Evolutionary conservation across 306 rosid genomes (phyloP), one percentile per base, ranked within the genome.

Genomic region (Abrus pulchellus): DNA sequence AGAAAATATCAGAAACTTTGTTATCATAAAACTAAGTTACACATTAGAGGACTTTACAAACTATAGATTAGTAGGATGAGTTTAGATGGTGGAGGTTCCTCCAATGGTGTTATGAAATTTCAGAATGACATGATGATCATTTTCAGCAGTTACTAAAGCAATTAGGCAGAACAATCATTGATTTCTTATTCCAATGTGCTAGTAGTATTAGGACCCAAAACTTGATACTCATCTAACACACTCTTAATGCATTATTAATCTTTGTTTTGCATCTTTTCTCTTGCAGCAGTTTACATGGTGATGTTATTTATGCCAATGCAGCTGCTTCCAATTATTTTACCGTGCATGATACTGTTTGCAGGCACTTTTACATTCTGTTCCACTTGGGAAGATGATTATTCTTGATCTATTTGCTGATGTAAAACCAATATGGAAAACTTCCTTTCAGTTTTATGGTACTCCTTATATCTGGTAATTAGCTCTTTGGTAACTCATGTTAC

Each of bases 331-430:
- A 61, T 64, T 38, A 28, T 59, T 29, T 45, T 61, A 79, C 30
- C 45, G 48, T 62, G 74, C 13, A 2, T 80, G 65, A 56, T 74
- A 72, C 74, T 72, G 59, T 83, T 36, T 86, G 87, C 90, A 94
- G 97, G 97, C 99, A 61, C 97, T 94, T 85, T 84, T 94, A 69
- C 97, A 93, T 67, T 93, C 99, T 30, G 95, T 94, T 67, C 95
- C 99, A 53, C 78, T 68, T 79, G 97, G 99, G 78, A 94, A 90
- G 88, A 92, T 94, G 97, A 90, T 94, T 77, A 97, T 94, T 81
- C 97, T 94, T 80, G 97, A 94, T 93, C 90, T 94, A 66, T 94
- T 91, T 90, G 97, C 99, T 62, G 99, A 94, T n/a, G 97, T 74
- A 73, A 90, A 93, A 88, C 97, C 99, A 62, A 80, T 93, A 81